Base-by-base conservation (phyloP, 306 rosid species). In the Ammopiptanthus mongolicus region DNA sequence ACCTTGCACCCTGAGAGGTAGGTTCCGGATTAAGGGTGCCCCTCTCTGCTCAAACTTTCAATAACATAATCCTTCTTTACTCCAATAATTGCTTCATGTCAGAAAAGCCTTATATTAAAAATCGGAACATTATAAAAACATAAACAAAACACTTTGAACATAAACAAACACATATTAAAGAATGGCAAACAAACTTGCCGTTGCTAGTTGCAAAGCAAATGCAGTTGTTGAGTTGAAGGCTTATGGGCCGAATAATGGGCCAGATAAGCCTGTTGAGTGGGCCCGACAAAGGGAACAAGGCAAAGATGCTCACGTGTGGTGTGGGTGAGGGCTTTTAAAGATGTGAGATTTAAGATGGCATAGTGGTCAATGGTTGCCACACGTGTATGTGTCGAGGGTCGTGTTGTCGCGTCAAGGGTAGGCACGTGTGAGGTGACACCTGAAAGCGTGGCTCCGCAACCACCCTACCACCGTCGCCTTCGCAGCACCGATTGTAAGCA, bases 241-340 rank as follows among this genome's bases (percentile, higher is more conserved):
- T 22, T 0, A 7, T 50, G 86, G 90, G 87, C 80, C 77, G 64
- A 6, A 33, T 59, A 34, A 39, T 10, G 36, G 60, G 72, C 11
- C 65, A 21, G 58, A 14, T 17, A 60, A 34, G 69, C 71, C 58
- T 60, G 72, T 59, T 8, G 28, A n/a, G 69, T 2, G 85, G 82
- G 73, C 81, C 93, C 87, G 83, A 74, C 88, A 83, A 28, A 28
- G 78, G 78, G 77, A 84, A 76, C 83, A 69, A 50, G 15, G 77
- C 70, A 23, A 84, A 83, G 53, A 83, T 41, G 73, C 71, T 77
- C 94, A 89, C 97, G 88, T 86, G 92, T 63, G 92, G 72, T 85
- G 90, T 59, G 87, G 83, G 87, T 66, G 84, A 84, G 77, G 59
- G 56, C 75, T 15, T 36, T 65, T 28, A n/a, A n/a, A n/a, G n/a